phyloP scores from a whole-genome alignment of 2,329 filamentous ascomycete species.

The Thermothelomyces thermophilus region DNA sequence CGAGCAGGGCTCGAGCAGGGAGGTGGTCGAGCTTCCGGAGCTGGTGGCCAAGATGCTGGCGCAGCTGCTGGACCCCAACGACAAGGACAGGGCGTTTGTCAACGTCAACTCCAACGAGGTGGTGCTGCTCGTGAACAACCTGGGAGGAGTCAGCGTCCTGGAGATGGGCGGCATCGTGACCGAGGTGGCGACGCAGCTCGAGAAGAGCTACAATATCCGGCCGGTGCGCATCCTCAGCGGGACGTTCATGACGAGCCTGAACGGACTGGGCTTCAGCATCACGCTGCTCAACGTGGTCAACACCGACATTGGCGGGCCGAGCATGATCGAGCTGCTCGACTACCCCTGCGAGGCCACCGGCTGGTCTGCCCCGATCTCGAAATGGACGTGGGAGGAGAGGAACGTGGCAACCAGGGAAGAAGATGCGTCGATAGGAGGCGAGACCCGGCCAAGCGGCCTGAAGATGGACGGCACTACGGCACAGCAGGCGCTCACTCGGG shows the following conservation, averaged over 20 bases:
- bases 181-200: constrained; percentile 60
- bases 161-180: constrained; percentile 66
- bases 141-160: constrained; percentile 65
- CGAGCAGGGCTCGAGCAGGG: constrained; percentile 52
- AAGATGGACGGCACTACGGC: constrained; percentile 46
- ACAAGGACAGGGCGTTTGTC: constrained; percentile 65
- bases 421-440: constrained; percentile 27
- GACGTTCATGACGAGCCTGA: constrained; percentile 73
- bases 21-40: constrained; percentile 44
- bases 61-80: constrained; percentile 59
- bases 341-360: constrained; percentile 62
- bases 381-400: constrained; percentile 56
- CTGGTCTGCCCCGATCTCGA: constrained; percentile 59
- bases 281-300: constrained; percentile 59
- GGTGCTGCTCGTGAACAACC: constrained; percentile 67
- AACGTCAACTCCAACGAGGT: constrained; percentile 56
- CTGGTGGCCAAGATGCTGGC: constrained; percentile 60
- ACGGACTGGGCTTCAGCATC: constrained; percentile 70
- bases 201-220: constrained; percentile 48
- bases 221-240: constrained; percentile 61
- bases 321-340: constrained; percentile 65
- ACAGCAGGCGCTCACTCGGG: constrained; percentile 48
- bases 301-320: constrained; percentile 51
- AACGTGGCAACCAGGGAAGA: constrained; percentile 43
- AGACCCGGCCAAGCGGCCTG: constrained; percentile 40